These are phyloP conservation scores for Ascochyta lentis DNA, from an alignment of 2,329 filamentous ascomycete species.

Conservation along the genomic window DNA sequence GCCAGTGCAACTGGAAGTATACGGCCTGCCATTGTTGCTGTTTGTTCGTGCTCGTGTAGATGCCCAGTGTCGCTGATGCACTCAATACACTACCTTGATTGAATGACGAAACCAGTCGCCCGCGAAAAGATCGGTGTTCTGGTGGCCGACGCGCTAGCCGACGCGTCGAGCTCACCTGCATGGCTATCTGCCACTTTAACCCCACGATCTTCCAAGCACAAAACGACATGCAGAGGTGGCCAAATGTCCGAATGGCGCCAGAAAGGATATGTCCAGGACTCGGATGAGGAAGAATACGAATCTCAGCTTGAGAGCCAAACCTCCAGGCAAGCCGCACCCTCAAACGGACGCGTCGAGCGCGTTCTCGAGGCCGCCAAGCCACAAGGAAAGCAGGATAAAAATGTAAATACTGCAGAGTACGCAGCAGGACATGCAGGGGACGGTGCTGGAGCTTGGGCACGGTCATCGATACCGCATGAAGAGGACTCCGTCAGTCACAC, in stretches of 20 bases:
- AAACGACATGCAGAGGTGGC: conserved; percentile 45
- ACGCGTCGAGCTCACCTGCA: conserved; percentile 20
- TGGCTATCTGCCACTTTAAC: conserved; percentile 23
- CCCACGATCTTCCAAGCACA: conserved; percentile 22
- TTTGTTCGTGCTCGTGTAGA: not conserved
- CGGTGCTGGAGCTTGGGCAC: not conserved
- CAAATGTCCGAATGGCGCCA: conserved; percentile 59
- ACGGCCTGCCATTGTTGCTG: conserved; percentile 38
- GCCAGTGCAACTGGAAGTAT: conserved; percentile 44
- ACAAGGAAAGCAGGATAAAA: not conserved
- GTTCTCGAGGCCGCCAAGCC: conserved; percentile 16
- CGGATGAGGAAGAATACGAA: conserved; percentile 56
- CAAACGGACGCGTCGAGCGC: conserved; percentile 31
- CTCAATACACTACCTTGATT: not conserved
- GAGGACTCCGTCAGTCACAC: not conserved
- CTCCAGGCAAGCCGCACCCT: conserved; percentile 18
- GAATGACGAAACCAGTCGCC: conserved; percentile 26
- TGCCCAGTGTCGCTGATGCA: not conserved
- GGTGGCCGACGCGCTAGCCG: conserved; percentile 28
- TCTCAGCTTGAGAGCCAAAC: conserved; percentile 37
- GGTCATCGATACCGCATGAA: not conserved
- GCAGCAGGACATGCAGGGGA: not conserved
- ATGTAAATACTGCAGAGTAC: not conserved
- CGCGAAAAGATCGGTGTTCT: conserved; percentile 24
- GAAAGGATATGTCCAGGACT: conserved; percentile 59